Evolutionary conservation across 495 filamentous ascomycete genomes (phyloP).

Genomic region (Neurospora africana): DNA sequence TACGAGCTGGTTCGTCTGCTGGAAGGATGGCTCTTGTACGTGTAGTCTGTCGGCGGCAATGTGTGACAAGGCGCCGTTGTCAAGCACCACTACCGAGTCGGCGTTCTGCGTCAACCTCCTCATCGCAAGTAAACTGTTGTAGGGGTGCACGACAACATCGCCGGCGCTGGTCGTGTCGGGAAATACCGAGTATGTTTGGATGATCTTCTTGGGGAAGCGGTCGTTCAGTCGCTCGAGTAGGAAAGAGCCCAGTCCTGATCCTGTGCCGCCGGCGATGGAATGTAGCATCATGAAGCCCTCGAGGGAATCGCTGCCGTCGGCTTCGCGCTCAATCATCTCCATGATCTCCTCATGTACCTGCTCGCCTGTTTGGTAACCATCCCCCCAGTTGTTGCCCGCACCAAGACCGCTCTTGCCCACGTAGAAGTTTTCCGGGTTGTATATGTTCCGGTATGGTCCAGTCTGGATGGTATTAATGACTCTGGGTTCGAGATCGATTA

Average conservation of each 20-base stretch:
- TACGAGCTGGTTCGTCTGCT: constrained; percentile 94
- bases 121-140: constrained; percentile 93
- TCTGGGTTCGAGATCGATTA: constrained; percentile 88
- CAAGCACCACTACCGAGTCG: constrained; percentile 94
- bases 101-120: constrained; percentile 86
- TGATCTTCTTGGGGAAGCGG: constrained; percentile 95
- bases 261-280: constrained; percentile 94
- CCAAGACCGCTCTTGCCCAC: constrained; percentile 83
- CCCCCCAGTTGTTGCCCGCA: constrained; percentile 96
- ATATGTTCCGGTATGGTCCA: constrained; percentile 91
- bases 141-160: constrained; percentile 95
- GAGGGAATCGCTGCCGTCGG: constrained; percentile 92
- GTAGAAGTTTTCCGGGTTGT: constrained; percentile 98
- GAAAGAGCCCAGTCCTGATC: constrained; percentile 87
- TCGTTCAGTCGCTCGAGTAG: constrained; percentile 95
- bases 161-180: constrained; percentile 73
- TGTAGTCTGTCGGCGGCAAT: constrained; percentile 93
- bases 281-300: constrained; percentile 99
- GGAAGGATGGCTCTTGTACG: constrained; percentile 86
- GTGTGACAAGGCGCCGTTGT: constrained; percentile 86
- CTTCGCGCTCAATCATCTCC: constrained; percentile 99
- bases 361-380: constrained; percentile 88
- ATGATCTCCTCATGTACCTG: constrained; percentile 91
- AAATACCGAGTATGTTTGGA: constrained; percentile 98
- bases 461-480: constrained; percentile 89